Percentiles rank a stretch among this genome's conserved stretches.
phyloP scores from a whole-genome alignment of 2,329 filamentous ascomycete genomes.

The Lachnellula occidentalis region DNA sequence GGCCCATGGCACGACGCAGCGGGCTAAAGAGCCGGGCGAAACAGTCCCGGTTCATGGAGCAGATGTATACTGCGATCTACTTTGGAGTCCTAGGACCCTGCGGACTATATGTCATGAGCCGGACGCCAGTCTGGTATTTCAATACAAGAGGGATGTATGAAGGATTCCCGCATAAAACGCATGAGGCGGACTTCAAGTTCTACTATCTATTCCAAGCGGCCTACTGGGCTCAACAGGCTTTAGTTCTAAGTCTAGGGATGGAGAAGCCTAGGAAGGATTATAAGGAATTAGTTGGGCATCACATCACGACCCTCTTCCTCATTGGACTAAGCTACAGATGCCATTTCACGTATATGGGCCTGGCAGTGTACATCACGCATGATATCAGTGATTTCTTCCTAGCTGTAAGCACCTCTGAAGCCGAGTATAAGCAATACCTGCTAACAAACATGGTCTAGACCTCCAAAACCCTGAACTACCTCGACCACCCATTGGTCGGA shows the following conservation, averaged over 20 bases:
- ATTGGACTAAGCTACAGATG: conserved; percentile 88
- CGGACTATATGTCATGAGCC: conserved; percentile 85
- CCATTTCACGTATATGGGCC: conserved; percentile 91
- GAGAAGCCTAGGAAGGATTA: conserved; percentile 95
- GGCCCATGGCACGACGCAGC: conserved; percentile 64
- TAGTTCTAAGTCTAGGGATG: conserved; percentile 80
- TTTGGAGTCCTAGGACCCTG: conserved; percentile 77
- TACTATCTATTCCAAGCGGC: conserved; percentile 92
- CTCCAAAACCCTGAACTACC: conserved; percentile 87
- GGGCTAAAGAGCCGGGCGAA: conserved; percentile 70
- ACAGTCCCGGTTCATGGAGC: conserved; percentile 91
- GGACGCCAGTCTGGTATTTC: conserved; percentile 90
- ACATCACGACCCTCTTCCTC: conserved; percentile 78
- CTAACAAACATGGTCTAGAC: conserved; percentile 46
- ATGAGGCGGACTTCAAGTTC: conserved; percentile 79
- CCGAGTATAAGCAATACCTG: not conserved
- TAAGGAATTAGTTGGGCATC: conserved; percentile 85
- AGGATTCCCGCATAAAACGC: conserved; percentile 75
- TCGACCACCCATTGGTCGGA: conserved; percentile 68
- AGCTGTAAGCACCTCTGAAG: conserved; percentile 54
- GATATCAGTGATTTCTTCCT: conserved; percentile 95
- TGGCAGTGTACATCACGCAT: conserved; percentile 90
- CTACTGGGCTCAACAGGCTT: conserved; percentile 92
- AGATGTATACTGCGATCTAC: conserved; percentile 89
- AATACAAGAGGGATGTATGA: conserved; percentile 89